Evolutionary conservation across 23 red algal genomes (phyloP), one percentile per base, ranked within the genome.

Genomic region (Agarophyton chilense): DNA sequence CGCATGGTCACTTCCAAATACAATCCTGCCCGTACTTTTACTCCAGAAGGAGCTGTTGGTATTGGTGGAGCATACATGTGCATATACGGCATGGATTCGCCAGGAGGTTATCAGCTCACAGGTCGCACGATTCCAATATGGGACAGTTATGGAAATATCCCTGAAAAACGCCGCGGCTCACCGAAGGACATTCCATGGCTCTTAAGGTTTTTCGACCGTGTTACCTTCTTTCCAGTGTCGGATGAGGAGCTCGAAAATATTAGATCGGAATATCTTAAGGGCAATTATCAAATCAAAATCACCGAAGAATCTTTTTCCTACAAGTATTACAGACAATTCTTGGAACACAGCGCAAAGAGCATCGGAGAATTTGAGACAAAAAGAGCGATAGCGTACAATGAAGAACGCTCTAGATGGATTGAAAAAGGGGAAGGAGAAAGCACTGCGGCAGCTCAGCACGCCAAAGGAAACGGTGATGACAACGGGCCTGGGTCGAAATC

Each of bases 31-130:
- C 61, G 91, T 25, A 94, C 80, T 25, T 86, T 79, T 36, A 94
- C 91, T 12, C 91, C 91, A 9, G 91, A 94, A 52, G 91, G 91
- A 28, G 91, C 91, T 7, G 91, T 94, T 22, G 91, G 91, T 33
- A 94, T 94, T 46, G 91, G 91, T 11, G 91, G 91, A 0, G 91
- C 82, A 1, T 94, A 87, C 66, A 61, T 94, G 91, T 94, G 91
- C 52, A 94, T 94, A 18, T 94, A 94, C 26, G 91, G 91, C 24
- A 94, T 86, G 91, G 81, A 94, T 49, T 86, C 81, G 2, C 91
- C 91, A 4, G 91, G 91, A 33, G 91, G 91, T 38, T 94, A 94
- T 70, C 91, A 94, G 58, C 91, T 94, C 32, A 79, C 82, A 7
- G 91, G 91, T 16, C 91, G 91, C 16, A 94, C 91, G 17, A 46